phyloP scores from a whole-genome alignment of 768 basidiomycete species.

The Boletus barrowsii region DNA sequence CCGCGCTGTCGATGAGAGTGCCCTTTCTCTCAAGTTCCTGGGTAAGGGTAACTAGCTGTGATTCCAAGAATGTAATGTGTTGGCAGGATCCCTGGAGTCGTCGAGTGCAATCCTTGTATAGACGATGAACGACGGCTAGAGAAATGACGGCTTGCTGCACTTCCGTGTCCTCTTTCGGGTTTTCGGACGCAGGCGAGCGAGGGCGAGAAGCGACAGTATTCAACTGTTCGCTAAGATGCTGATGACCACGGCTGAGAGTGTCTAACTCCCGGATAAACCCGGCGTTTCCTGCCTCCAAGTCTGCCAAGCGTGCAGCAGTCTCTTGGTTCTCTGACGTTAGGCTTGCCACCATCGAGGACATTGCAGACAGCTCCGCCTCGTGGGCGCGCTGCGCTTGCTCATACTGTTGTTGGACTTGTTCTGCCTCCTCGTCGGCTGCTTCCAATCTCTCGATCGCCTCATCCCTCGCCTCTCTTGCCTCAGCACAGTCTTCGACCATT shows the following conservation, averaged over 20 bases:
- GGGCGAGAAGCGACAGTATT: conserved; percentile 4
- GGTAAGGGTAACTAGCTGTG: conserved; percentile 9
- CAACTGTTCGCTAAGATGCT: conserved; percentile 11
- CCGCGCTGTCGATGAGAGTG: not conserved
- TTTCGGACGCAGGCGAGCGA: conserved; percentile 10
- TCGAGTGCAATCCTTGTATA: conserved; percentile 13
- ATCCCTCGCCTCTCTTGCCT: conserved; percentile 71
- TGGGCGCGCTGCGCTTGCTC: conserved; percentile 21
- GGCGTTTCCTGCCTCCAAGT: conserved; percentile 16
- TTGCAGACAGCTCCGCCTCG: conserved; percentile 34
- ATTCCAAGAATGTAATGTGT: conserved; percentile 15
- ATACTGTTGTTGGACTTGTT: conserved; percentile 36
- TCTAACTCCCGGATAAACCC: conserved; percentile 14
- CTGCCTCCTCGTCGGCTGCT: conserved; percentile 59
- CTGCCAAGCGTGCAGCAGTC: conserved; percentile 14
- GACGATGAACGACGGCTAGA: conserved; percentile 21
- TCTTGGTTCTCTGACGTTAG: conserved; percentile 34
- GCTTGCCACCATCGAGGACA: conserved; percentile 40
- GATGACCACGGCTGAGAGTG: conserved; percentile 6
- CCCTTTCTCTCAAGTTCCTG: conserved; percentile 16
- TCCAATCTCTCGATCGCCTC: conserved; percentile 56
- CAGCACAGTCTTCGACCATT: conserved; percentile 83
- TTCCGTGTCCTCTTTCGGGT: conserved; percentile 3
- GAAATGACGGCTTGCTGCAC: conserved; percentile 20
- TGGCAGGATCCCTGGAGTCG: conserved; percentile 11